Base-by-base conservation (phyloP, 225 moss, liverwort and hornwort genomes). In the Lunularia cruciata region DNA sequence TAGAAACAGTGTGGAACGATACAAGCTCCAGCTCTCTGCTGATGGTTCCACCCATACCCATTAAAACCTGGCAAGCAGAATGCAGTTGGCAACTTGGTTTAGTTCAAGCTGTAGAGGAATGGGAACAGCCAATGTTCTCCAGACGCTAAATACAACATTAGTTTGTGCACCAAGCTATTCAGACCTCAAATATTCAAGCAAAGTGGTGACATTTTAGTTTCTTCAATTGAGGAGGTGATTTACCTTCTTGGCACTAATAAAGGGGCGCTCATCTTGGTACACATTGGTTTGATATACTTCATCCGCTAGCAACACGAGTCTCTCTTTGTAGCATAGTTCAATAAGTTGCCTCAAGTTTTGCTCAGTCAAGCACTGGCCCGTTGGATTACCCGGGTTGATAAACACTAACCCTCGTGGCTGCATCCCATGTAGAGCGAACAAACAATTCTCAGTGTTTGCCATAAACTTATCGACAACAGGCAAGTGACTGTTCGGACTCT, bases 351-450 rank as follows among this genome's bases (percentile, higher is more conserved):
- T 76, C 75, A 94, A 64, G 57, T 94, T 84, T 13, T 76, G 60
- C 65, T 83, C 87, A 25, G 81, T 83, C 66, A 94, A 56, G 63
- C 93, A 94, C 73, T 94, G 93, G 53, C 93, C 93, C 39, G 93
- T 94, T 37, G 93, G 93, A 47, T 94, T 94, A 43, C 93, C 93
- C 46, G 93, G 93, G 72, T 94, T 94, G 72, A 94, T 94, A 56
- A 94, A 94, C 7, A 94, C 93, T 82, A 94, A 81, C 47, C 90
- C 90, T 79, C 93, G 88, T 33, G 86, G 81, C 93, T 93, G 88
- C 70, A 65, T 26, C 16, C 1, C 1, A 16, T 2, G 3, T n/a
- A n/a, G n/a, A n/a, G n/a, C n/a, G n/a, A n/a, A n/a, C n/a, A n/a
- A n/a, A n/a, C n/a, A n/a, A n/a, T n/a, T n/a, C n/a, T n/a, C n/a